Percentiles rank a stretch among this genome's conserved stretches.
Evolutionary conservation across 2,329 filamentous ascomycete species (phyloP).

Genomic region (Alternaria alternata): DNA sequence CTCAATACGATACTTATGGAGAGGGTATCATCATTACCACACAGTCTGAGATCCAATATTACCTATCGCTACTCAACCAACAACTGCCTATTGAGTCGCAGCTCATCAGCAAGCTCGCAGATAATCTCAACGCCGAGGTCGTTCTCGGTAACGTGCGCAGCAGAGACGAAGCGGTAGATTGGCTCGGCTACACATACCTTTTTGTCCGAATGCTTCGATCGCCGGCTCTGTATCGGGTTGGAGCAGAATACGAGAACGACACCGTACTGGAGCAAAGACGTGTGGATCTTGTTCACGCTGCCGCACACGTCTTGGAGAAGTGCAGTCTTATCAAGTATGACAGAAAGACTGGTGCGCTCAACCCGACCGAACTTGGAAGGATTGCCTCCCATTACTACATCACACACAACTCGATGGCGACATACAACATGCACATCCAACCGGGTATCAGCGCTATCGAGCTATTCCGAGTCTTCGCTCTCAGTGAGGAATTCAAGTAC

Average conservation of each 20-base stretch:
- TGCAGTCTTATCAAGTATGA: constrained; percentile 94
- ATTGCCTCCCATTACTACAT: constrained; percentile 99
- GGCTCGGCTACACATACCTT: constrained; percentile 97
- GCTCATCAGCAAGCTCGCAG: constrained; percentile 88
- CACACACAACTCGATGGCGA: constrained; percentile 93
- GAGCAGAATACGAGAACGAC: constrained; percentile 93
- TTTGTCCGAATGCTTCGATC: constrained; percentile 98
- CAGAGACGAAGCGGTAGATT: constrained; percentile 96
- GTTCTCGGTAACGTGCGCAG: constrained; percentile 92
- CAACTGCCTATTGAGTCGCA: constrained; percentile 98
- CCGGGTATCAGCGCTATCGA: constrained; percentile 93
- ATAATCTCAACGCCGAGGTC: constrained; percentile 95
- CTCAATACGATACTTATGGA: constrained; percentile 96
- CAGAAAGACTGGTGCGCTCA: constrained; percentile 86
- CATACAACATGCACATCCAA: constrained; percentile 94
- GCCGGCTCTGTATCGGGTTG: constrained; percentile 93
- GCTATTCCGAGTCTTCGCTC: constrained; percentile 92
- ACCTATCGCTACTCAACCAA: constrained; percentile 94
- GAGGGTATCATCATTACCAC: constrained; percentile 99
- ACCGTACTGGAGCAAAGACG: constrained; percentile 92
- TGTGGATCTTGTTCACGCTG: constrained; percentile 96
- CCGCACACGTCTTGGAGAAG: constrained; percentile 84
- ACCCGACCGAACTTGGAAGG: constrained; percentile 90
- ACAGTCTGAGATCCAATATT: constrained; percentile 94
- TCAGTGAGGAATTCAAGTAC: constrained; percentile 98